Base-by-base conservation (phyloP, 805 yeast species). In the Metschnikowia kofuensis region DNA sequence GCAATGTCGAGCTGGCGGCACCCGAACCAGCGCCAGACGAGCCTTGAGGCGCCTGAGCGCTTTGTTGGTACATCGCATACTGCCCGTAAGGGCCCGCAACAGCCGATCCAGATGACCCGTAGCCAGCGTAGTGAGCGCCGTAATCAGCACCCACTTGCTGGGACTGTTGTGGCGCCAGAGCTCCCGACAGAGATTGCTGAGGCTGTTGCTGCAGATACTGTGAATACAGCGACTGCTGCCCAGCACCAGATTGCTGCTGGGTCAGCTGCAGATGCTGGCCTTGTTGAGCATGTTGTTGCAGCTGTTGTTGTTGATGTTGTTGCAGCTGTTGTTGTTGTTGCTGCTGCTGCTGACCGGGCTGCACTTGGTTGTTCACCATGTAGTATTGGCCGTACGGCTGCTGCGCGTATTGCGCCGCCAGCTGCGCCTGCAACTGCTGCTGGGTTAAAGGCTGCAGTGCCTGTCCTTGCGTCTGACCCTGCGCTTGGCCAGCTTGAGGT, bases 321-420 rank as follows among this genome's bases (percentile, higher is more conserved):
- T 42, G 52, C 15, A 42, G 55, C 36, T 51, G 52, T 29, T 9
- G 40, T 31, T 29, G 40, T 15, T 36, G 48, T 29, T 31, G 40
- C 6, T 35, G 38, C 40, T 39, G 52, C 38, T 46, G 57, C 42
- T 48, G 51, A 27, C 52, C 56, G 28, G 52, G 59, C 41, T 54
- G 56, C 39, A 45, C 49, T 15, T 51, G 58, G 45, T 40, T 50
- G 44, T 53, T 53, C 49, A 55, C 30, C 59, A 56, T 54, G 48
- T 56, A 56, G 52, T 56, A 56, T 45, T 46, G 59, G 37, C 53
- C 51, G 35, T 54, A 54, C 7, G 59, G 57, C 44, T 56, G 59
- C 49, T 52, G 58, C 31, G 46, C 51, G 35, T 54, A 54, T 38
- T 56, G 60, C 21, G 52, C 48, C 11, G 53, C 45, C 42, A 15